Evolutionary conservation across 345 rosid species (phyloP).

Genomic region (Kandelia obovata): DNA sequence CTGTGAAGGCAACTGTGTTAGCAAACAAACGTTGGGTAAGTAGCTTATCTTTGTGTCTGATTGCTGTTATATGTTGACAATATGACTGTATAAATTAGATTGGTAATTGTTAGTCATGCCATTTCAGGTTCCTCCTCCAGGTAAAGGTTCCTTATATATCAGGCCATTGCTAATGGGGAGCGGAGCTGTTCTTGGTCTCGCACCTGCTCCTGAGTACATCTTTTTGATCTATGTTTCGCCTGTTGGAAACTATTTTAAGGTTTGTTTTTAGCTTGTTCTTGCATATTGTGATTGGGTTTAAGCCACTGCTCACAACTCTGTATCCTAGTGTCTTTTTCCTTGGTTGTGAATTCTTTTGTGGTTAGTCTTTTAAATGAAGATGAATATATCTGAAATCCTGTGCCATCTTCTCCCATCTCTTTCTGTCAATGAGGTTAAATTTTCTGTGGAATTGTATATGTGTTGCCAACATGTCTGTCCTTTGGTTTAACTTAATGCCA

Average conservation of each 20-base stretch:
- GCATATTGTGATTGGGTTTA: neutral
- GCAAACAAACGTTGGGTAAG: conserved; percentile 49
- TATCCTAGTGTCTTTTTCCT: neutral
- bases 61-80: neutral
- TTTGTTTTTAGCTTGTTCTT: neutral
- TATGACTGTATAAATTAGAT: neutral
- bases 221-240: conserved; percentile 51
- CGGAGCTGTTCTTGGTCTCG: conserved; percentile 44
- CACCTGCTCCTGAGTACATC: conserved; percentile 49
- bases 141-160: conserved; percentile 57
- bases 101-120: neutral
- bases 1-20: conserved; percentile 36
- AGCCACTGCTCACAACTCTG: neutral
- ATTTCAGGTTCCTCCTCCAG: conserved; percentile 55
- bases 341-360: neutral
- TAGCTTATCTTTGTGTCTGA: neutral
- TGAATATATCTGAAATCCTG: neutral
- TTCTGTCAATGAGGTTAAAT: neutral
- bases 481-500: neutral
- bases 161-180: conserved; percentile 65
- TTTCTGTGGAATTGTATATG: neutral
- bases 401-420: neutral
- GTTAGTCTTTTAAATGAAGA: neutral
- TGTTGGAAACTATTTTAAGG: conserved; percentile 50
- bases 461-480: neutral